Evolutionary conservation across 2,329 filamentous ascomycete genomes (phyloP).

Genomic region (Colletotrichum lupini): DNA sequence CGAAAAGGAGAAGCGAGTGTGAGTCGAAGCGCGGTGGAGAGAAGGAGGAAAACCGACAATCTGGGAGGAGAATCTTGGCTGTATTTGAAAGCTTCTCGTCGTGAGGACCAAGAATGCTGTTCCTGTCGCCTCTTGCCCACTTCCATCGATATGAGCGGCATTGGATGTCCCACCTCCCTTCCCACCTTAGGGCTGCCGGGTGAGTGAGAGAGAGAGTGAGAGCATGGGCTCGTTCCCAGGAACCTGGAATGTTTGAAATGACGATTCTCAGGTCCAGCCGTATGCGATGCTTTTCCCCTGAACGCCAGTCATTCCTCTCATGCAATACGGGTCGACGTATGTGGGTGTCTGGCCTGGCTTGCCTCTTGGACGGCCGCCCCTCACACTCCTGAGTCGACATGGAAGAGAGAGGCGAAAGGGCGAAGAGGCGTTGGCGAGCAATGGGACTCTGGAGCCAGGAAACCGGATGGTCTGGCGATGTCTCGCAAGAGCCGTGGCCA

Average conservation of each 20-base stretch:
- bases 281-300: slow-evolving; percentile 12
- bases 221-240: neutral
- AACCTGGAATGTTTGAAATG: slow-evolving; percentile 27
- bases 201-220: neutral
- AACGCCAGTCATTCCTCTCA: slow-evolving; percentile 21
- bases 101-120: neutral
- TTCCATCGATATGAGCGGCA: neutral
- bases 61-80: slow-evolving; percentile 17
- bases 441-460: neutral
- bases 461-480: neutral
- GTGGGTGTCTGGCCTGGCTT: slow-evolving; percentile 4
- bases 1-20: slow-evolving; percentile 21
- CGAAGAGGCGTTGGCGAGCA: neutral
- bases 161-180: neutral
- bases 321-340: neutral
- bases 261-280: slow-evolving; percentile 18
- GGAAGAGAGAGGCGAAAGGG: neutral
- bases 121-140: neutral
- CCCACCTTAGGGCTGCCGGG: slow-evolving; percentile 2
- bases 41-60: neutral
- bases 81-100: slow-evolving; percentile 27
- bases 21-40: slow-evolving; percentile 16
- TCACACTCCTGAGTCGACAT: neutral
- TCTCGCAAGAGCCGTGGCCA: neutral
- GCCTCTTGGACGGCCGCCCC: neutral